Conservation (phyloP, 352 stramenopile genomes). For the Thraustotheca clavata region DNA sequence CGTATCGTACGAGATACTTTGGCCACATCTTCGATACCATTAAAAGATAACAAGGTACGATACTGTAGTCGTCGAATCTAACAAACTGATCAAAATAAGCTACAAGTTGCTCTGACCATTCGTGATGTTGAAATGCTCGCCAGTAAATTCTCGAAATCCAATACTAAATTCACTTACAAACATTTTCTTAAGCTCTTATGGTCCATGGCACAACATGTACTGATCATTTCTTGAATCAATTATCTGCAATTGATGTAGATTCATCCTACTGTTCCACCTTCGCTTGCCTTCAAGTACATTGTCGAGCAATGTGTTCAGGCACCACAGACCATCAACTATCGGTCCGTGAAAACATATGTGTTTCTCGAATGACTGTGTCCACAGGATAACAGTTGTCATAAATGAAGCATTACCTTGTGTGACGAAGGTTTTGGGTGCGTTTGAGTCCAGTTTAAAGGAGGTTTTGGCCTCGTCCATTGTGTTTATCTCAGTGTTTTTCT, state of each 20-base stretch:
- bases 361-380: too few species aligned
- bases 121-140: conserved; percentile 63
- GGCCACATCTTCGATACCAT: not conserved
- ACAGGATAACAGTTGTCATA: not conserved
- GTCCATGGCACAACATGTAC: conserved; percentile 63
- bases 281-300: conserved; percentile 5
- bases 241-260: not conserved
- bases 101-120: conserved; percentile 67
- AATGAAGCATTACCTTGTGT: not conserved
- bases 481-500: conserved; percentile 22
- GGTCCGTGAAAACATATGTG: conserved; percentile 42
- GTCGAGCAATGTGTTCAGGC: conserved; percentile 32
- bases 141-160: conserved; percentile 49
- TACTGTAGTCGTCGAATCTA: not conserved
- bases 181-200: conserved; percentile 54
- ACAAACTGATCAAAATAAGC: conserved; percentile 48
- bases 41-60: not conserved
- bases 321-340: conserved; percentile 37
- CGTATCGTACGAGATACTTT: conserved; percentile 20
- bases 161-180: conserved; percentile 59
- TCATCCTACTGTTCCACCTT: not conserved
- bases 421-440: conserved; percentile 11
- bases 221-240: not conserved
- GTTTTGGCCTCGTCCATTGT: not conserved
- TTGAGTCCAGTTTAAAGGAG: conserved; percentile 17